Base-by-base conservation (phyloP, 73 alveolate species). In the Paramecium pentaurelia region DNA sequence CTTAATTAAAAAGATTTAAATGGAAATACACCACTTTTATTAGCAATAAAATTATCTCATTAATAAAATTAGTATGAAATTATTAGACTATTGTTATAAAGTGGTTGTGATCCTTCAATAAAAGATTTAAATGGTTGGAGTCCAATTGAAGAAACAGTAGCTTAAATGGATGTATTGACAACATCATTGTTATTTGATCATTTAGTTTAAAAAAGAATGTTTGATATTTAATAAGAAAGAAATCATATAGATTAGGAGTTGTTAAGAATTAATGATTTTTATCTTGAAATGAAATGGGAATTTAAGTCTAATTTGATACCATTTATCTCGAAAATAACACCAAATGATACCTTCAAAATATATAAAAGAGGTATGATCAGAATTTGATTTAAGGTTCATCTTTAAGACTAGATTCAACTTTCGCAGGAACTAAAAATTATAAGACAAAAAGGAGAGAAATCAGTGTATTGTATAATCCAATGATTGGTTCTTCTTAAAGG, bases 251-350 rank as follows among this genome's bases (percentile, higher is more conserved):
- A 80, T 44, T 45, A 77, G 28, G 71, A 77, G 47, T 84, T 97
- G 8, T 59, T 64, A 38, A 77, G 47, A 11, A 88, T 97, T 10
- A 96, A 96, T 20, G 98, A 97, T 64, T 97, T 96, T 87, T 97
- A 96, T 54, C 18, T 96, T 86, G 99, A 97, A 64, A 71, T 97
- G 59, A 95, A 96, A 47, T 97, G 99, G 98, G 97, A 97, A 83
- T 97, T 97, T 60, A 64, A 93, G 10, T 68, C 95, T 32, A 89
- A 60, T 25, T 32, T 97, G 71, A 97, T 97, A 9, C 99, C 99
- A 1, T 95, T 97, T 47, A 51, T 97, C 8, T 86, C 95, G 16
- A 97, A 95, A 73, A 40, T 97, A 6, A 96, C 98, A 20, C 99
- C 99, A 1, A 88, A 83, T 40, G 99, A 97, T 88, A 92, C 96